Base-by-base conservation (phyloP, 768 basidiomycete genomes). In the Tulasnella sp. region DNA sequence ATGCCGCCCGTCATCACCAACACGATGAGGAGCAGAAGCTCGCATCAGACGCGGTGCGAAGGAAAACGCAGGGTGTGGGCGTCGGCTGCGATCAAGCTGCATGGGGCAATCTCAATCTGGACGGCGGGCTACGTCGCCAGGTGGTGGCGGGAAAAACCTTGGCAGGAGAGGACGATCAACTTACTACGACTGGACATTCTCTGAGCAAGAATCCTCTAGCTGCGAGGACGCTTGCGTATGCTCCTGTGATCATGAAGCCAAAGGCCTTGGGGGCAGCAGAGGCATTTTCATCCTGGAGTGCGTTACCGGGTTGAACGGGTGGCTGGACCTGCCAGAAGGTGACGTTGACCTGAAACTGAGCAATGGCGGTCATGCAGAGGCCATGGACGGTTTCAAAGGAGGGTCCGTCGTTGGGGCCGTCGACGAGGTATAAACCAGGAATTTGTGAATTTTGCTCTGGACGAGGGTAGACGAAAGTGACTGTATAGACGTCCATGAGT, bases 401-500 rank as follows among this genome's bases (percentile, higher is more conserved):
- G 34, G 89, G 87, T 75, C 88, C 86, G 71, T 85, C 85, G 72
- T 78, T 77, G 9, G 76, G 71, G 80, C 76, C n/a, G 83, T 80
- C 39, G 83, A 81, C 24, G 82, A 79, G 16, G 83, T 62, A 38
- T 80, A 79, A 78, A 81, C 83, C 72, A 82, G 83, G 74, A 68
- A 82, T 46, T 74, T 81, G 78, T 36, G 62, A 68, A 84, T 91
- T 91, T 84, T 92, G 89, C 85, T 92, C 89, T 36, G 83, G 81
- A 87, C 94, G 93, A 84, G 95, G 95, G 87, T 94, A 93, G 83
- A 92, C 92, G 89, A 98, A 97, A 84, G 95, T 94, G 82, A 94
- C 94, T 78, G 95, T 94, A 90, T 97, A 97, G 85, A 97, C 91
- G 85, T 98, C 96, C 96, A 98, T 97, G 31, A 62, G n/a, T 48